Conservation (phyloP, 2,329 filamentous ascomycete genomes). For the Exophiala alcalophila region DNA sequence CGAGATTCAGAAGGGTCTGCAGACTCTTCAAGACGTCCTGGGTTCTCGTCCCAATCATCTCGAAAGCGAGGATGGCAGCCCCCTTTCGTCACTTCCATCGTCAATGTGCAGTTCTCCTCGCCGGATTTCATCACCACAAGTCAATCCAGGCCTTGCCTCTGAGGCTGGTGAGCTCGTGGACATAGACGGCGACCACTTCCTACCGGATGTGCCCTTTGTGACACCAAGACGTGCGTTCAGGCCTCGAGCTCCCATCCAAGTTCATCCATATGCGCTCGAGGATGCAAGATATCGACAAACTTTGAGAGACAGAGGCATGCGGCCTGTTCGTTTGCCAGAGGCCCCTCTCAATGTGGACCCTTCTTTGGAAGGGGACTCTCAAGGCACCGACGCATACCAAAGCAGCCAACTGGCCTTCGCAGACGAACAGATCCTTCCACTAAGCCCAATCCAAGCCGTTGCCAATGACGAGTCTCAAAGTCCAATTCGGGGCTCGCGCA, state of each 20-base stretch:
- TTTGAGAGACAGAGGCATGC: slow-evolving; percentile 43
- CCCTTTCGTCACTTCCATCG: slow-evolving; percentile 24
- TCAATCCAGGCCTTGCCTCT: no score
- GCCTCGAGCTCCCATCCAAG: slow-evolving; percentile 47
- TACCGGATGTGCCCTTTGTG: no score
- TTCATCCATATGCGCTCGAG: slow-evolving; percentile 49
- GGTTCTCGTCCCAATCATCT: neutral
- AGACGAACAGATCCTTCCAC: slow-evolving; percentile 14
- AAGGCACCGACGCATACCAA: slow-evolving; percentile 23
- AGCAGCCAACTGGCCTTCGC: slow-evolving; percentile 13
- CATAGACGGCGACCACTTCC: no score
- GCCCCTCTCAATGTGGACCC: slow-evolving; percentile 6
- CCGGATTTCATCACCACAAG: no score
- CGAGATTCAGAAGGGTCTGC: slow-evolving; percentile 21
- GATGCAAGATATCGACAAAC: slow-evolving; percentile 43
- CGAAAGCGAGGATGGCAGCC: slow-evolving; percentile 22
- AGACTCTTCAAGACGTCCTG: slow-evolving; percentile 19
- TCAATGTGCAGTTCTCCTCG: slow-evolving; percentile 14
- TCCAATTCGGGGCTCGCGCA: slow-evolving; percentile 26
- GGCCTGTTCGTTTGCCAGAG: slow-evolving; percentile 39
- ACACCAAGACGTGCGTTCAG: slow-evolving; percentile 33
- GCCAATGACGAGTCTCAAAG: slow-evolving; percentile 36
- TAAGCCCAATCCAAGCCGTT: slow-evolving; percentile 34
- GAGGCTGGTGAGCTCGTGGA: no score
- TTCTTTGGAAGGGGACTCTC: slow-evolving; percentile 15